These are phyloP conservation scores for Pascua guehoae DNA, from an alignment of 1,284 basidiomycete genomes.

Conservation along the genomic window DNA sequence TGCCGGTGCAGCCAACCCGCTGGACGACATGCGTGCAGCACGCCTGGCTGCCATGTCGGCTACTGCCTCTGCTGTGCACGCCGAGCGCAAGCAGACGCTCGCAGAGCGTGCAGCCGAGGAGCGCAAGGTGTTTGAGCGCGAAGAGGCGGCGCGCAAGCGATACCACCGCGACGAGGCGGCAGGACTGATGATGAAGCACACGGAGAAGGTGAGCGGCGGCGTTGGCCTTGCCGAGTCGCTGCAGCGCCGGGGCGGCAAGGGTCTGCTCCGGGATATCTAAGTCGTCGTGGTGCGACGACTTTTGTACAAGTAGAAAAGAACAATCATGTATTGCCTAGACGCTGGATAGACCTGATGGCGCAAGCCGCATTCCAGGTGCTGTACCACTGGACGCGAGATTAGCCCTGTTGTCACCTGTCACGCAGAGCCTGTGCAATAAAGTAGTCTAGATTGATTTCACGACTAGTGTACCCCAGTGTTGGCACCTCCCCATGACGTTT, in stretches of 20 bases:
- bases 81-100: conserved; percentile 32
- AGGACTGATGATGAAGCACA: conserved; percentile 44
- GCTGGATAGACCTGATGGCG: too few species aligned
- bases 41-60: conserved; percentile 80
- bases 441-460: too few species aligned
- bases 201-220: conserved; percentile 32
- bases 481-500: too few species aligned
- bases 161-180: conserved; percentile 44
- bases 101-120: conserved; percentile 37
- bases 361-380: background rate
- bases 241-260: conserved; percentile 43
- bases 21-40: conserved; percentile 65
- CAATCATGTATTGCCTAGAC: too few species aligned
- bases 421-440: too few species aligned
- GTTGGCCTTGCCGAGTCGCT: conserved; percentile 43
- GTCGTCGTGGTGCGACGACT: background rate
- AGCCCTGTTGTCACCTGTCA: too few species aligned
- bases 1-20: conserved; percentile 13
- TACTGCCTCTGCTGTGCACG: conserved; percentile 60
- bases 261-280: conserved; percentile 40
- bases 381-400: conserved; percentile 1
- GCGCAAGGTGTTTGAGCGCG: conserved; percentile 26
- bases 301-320: too few species aligned
- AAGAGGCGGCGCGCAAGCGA: conserved; percentile 33
- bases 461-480: too few species aligned